These are phyloP conservation scores for Lachnum nothofagi DNA, from an alignment of 2,329 filamentous ascomycete species.

Conservation along the genomic window DNA sequence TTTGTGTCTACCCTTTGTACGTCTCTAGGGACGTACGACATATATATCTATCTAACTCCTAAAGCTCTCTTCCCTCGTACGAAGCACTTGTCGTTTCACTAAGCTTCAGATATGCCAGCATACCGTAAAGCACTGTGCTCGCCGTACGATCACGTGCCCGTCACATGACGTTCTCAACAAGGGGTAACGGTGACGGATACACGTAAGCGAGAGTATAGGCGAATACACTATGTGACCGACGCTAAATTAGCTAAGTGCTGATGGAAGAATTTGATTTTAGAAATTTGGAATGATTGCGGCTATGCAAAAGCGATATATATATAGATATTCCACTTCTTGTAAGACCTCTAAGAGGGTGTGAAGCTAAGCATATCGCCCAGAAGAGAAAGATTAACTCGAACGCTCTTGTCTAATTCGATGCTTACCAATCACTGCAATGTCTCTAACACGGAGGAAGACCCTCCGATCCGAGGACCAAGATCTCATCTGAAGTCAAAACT, in stretches of 20 bases:
- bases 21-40: too few species aligned
- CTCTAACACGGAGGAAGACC: neutral
- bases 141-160: too few species aligned
- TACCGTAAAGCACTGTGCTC: too few species aligned
- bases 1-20: too few species aligned
- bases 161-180: too few species aligned
- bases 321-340: neutral
- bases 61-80: too few species aligned
- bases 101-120: too few species aligned
- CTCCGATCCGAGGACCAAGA: neutral
- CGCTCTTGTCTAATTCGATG: neutral
- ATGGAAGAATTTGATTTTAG: neutral
- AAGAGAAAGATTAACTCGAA: neutral
- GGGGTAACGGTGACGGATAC: too few species aligned
- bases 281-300: neutral
- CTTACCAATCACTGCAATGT: neutral
- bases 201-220: too few species aligned
- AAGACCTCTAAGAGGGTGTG: neutral
- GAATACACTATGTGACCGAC: neutral
- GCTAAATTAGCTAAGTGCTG: neutral
- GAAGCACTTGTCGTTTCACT: too few species aligned
- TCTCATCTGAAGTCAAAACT: neutral
- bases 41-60: too few species aligned
- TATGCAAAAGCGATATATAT: neutral
- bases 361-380: neutral